Evolutionary conservation across 495 filamentous ascomycete genomes (phyloP).

Genomic region (Neurospora intermedia): DNA sequence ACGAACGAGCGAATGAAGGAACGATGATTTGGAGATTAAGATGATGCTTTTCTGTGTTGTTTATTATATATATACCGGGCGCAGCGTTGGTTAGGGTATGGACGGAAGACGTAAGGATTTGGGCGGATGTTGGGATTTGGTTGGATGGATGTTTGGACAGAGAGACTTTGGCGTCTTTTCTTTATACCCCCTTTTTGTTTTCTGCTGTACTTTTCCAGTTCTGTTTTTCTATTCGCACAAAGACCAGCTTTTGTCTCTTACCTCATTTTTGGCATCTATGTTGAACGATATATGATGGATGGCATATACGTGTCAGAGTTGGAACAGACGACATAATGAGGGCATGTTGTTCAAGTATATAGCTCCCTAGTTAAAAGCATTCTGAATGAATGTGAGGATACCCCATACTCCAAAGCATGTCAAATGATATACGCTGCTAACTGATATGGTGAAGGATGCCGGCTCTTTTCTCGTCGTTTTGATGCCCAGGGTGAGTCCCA

Average conservation of each 20-base stretch:
- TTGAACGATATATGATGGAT: not conserved
- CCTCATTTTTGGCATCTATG: too few species aligned
- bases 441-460: too few species aligned
- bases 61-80: not conserved
- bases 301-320: not conserved
- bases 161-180: conserved; percentile 4
- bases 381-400: too few species aligned
- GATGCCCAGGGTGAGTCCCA: too few species aligned
- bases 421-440: too few species aligned
- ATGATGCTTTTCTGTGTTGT: not conserved
- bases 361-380: not conserved
- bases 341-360: not conserved
- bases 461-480: too few species aligned
- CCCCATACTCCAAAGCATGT: too few species aligned
- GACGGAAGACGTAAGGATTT: not conserved
- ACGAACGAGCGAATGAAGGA: too few species aligned
- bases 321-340: not conserved
- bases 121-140: not conserved
- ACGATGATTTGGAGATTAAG: too few species aligned
- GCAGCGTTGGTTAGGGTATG: not conserved
- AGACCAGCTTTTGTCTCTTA: not conserved
- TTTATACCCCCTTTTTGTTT: not conserved
- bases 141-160: not conserved
- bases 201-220: not conserved
- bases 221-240: not conserved